These are phyloP conservation scores for Sporothrix brasiliensis DNA, from an alignment of 2,329 filamentous ascomycete genomes.

Conservation along the genomic window DNA sequence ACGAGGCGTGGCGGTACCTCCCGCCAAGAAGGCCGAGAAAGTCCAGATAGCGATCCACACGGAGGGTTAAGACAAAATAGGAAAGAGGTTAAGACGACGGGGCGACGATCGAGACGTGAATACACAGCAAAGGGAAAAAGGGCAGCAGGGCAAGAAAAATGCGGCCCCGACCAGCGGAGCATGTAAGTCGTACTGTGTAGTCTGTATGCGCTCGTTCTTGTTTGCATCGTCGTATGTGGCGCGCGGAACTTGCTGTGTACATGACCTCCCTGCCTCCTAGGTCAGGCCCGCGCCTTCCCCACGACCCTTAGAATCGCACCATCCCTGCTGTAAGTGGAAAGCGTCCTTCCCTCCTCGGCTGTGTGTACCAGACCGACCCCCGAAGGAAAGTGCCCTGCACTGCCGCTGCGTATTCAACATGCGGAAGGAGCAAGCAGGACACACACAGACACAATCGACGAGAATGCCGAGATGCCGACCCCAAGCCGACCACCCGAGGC, in stretches of 20 bases:
- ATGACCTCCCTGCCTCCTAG: not conserved
- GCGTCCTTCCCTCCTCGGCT: not conserved
- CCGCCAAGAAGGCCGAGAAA: not conserved
- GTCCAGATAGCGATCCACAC: not conserved
- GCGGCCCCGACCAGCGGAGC: not conserved
- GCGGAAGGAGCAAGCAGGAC: not conserved
- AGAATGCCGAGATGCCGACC: not conserved
- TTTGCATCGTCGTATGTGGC: not conserved
- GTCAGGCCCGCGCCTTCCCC: not conserved
- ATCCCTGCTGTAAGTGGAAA: not conserved
- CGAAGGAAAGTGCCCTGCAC: not conserved
- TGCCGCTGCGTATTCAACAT: not conserved
- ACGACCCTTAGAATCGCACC: not conserved
- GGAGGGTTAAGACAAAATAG: slow-evolving; percentile 8
- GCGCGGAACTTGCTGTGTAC: too few relatives aligned
- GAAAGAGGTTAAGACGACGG: slow-evolving; percentile 6
- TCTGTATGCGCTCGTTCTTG: not conserved
- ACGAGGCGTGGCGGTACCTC: not conserved
- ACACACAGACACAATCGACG: not conserved
- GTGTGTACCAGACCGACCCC: not conserved
- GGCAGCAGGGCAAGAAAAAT: not conserved
- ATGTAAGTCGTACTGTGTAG: not conserved
- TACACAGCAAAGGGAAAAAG: too few relatives aligned
- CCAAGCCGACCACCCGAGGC: not conserved
- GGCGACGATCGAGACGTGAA: not conserved